phyloP scores from a whole-genome alignment of 2,329 filamentous ascomycete species.

The Trichoderma oligosporum region DNA sequence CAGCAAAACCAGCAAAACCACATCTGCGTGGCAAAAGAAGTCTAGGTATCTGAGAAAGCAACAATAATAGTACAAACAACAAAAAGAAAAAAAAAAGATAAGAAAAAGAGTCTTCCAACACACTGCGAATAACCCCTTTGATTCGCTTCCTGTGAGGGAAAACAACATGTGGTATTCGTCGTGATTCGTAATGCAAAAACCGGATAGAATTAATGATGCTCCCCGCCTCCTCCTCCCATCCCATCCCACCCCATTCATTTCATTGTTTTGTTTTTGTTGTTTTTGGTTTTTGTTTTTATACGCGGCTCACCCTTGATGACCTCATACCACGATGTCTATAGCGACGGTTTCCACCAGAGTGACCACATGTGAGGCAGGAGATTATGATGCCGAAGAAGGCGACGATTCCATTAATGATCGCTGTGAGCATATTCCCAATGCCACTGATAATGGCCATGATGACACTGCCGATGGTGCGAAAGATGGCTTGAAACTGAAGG shows the following conservation, averaged over 20 bases:
- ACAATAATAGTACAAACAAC: conserved; percentile 3
- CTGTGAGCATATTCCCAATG: conserved; percentile 60
- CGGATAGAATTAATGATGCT: too few species aligned
- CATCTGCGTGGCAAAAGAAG: too few species aligned
- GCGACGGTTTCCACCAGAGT: conserved; percentile 27
- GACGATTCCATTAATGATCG: conserved; percentile 65
- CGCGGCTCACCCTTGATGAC: not conserved
- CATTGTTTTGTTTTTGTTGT: too few species aligned
- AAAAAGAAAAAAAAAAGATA: not conserved
- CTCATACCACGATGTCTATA: not conserved
- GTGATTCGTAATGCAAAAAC: too few species aligned
- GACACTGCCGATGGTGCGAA: conserved; percentile 61
- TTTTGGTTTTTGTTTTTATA: conserved; percentile 5
- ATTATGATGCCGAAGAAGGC: conserved; percentile 63
- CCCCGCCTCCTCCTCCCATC: not conserved
- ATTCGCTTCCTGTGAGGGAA: too few species aligned
- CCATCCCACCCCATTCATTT: too few species aligned
- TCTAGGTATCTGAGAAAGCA: too few species aligned
- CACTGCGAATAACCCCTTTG: too few species aligned
- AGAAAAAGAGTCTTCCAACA: not conserved
- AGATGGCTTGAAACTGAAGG: conserved; percentile 52
- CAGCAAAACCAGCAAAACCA: too few species aligned
- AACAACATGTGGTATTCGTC: too few species aligned
- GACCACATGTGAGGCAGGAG: conserved; percentile 58
- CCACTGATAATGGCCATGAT: conserved; percentile 67